Evolutionary conservation across 2,329 filamentous ascomycete genomes (phyloP).

Genomic region (Sclerotinia glacialis): DNA sequence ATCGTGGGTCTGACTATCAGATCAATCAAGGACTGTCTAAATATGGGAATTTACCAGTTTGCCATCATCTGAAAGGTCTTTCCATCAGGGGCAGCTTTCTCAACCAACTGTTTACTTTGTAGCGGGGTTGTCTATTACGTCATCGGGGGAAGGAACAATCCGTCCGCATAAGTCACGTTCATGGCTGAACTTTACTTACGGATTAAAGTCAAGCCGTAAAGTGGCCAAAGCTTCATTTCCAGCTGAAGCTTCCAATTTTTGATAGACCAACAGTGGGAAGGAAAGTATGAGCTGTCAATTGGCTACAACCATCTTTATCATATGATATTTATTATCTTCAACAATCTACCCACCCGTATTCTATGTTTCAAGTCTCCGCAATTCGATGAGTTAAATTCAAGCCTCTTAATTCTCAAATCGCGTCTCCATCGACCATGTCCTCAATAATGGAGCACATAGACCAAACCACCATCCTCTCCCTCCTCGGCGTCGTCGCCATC

Average conservation of each 20-base stretch:
- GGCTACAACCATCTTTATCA: not conserved
- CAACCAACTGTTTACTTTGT: not conserved
- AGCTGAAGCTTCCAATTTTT: not conserved
- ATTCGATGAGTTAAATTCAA: not conserved
- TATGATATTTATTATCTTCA: not conserved
- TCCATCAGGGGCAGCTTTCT: not conserved
- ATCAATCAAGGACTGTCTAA: not conserved
- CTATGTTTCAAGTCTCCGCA: not conserved
- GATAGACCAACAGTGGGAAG: not conserved
- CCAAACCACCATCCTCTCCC: slow-evolving; percentile 56
- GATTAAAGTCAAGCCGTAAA: slow-evolving; percentile 1
- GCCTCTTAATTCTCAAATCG: not conserved
- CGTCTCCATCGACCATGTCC: slow-evolving; percentile 11
- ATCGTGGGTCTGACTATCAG: not conserved
- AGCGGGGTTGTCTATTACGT: not conserved
- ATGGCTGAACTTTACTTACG: not conserved
- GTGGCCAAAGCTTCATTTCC: not conserved
- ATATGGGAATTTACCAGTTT: not conserved
- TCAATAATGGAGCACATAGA: slow-evolving; percentile 50
- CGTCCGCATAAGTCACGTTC: not conserved
- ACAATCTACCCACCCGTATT: not conserved
- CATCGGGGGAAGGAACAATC: not conserved
- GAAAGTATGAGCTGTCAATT: not conserved
- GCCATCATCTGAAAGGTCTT: no score
- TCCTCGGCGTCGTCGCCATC: slow-evolving; percentile 54